Evolutionary conservation across 2,329 filamentous ascomycete species (phyloP), one percentile per base, ranked within the genome.

Genomic region (Sclerotinia borealis): DNA sequence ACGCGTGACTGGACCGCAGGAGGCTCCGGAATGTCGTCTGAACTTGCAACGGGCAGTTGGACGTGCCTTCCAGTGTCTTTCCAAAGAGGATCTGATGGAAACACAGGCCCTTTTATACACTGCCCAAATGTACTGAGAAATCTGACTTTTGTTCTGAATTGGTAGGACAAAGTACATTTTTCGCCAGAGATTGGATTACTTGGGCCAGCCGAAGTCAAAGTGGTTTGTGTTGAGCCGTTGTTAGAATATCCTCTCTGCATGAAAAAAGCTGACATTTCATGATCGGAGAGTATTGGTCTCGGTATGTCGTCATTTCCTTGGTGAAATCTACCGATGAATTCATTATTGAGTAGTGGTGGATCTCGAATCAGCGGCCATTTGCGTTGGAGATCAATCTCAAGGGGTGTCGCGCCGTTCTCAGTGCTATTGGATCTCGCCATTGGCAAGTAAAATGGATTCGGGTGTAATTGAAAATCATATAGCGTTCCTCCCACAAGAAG

Each of bases 391-490:
- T 36, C 22, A 25, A 63, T 29, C 25, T 39, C 52, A 34, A 58
- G 27, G 17, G 15, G 11, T 29, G 41, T 34, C n/a, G 31, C 60
- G 15, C 29, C 43, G 19, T 37, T 29, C 51, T 22, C n/a, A 15
- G 8, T 39, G 13, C 27, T 25, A 15, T 59, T 22, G 4, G 43
- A 43, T 49, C 19, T 58, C 11, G 51, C 19, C 5, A 58, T 58
- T 11, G 80, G 79, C 59, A 80, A 75, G 62, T 81, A 77, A 65
- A 89, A 86, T 0, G 84, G 84, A 69, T 91, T 91, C 0, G 87
- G 87, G 62, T 85, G 81, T 3, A 87, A 68, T 31, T 77, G 78
- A n/a, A 90, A 74, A 5, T 78, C 78, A 15, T 74, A 72, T n/a
- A 89, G 76, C 25, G 78, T 79, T 51, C 77, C 58, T 0, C 75